Conservation (phyloP, 1,284 basidiomycete genomes). For the Fomitopsis schrenkii region DNA sequence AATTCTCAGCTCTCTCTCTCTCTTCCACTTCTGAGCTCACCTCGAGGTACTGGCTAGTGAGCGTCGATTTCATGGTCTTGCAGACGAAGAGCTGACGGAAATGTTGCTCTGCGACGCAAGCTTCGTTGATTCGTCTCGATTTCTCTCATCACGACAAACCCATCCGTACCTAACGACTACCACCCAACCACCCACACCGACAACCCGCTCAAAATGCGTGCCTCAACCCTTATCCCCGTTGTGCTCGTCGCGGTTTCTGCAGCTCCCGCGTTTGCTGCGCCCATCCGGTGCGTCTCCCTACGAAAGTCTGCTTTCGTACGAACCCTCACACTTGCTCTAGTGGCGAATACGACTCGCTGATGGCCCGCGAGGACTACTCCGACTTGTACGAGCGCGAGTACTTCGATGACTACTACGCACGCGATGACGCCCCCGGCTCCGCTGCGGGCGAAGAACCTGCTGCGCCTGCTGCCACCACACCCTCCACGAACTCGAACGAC, state of each 20-base stretch:
- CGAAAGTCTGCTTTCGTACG: neutral
- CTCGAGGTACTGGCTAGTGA: neutral
- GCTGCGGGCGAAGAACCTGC: neutral
- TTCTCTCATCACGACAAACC: neutral
- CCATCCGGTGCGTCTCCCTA: neutral
- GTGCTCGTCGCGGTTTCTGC: neutral
- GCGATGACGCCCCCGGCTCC: neutral
- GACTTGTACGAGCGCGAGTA: neutral
- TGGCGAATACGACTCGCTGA: neutral
- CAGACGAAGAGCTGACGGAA: neutral
- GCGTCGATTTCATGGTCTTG: neutral
- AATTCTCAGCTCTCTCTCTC: neutral
- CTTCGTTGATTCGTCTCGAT: neutral
- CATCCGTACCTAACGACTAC: neutral
- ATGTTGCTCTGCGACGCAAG: neutral
- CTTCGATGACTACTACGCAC: neutral
- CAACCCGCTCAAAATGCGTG: neutral
- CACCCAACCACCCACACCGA: neutral
- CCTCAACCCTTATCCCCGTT: neutral
- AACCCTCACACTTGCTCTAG: neutral
- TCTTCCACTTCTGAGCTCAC: slow-evolving; percentile 1
- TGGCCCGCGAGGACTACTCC: neutral
- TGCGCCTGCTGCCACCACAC: neutral
- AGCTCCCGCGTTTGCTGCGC: neutral
- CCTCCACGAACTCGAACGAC: neutral